These are phyloP conservation scores for Sorghum bicolor DNA, from an alignment of 176 grass and related monocot species.

Conservation along the genomic window DNA sequence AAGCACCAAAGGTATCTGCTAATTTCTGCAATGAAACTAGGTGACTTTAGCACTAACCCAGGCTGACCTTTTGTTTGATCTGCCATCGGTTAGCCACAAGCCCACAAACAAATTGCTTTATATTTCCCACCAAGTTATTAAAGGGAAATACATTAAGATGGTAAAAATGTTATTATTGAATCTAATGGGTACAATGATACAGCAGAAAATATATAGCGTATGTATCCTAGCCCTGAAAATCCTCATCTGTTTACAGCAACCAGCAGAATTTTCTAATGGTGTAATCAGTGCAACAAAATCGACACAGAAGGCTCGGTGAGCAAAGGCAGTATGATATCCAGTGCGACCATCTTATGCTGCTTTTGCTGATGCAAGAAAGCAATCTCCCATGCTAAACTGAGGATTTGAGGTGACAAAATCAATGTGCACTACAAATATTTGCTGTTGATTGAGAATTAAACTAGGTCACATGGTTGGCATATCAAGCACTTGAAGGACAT, in stretches of 20 bases:
- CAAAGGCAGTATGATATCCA: neutral
- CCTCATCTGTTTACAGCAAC: neutral
- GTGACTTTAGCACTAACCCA: neutral
- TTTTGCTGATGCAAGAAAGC: neutral
- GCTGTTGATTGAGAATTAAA: neutral
- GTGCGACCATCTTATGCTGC: neutral
- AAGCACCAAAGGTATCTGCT: neutral
- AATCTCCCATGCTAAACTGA: neutral
- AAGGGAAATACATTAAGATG: neutral
- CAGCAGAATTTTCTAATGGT: neutral
- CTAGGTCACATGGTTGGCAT: constrained; percentile 72
- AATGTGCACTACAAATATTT: neutral
- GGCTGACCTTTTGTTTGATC: neutral
- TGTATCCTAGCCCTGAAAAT: neutral
- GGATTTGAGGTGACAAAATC: neutral
- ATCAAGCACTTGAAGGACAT: constrained; percentile 75
- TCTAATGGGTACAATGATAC: neutral
- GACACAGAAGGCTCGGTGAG: neutral
- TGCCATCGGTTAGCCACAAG: neutral
- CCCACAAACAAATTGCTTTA: neutral
- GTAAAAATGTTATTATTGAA: neutral
- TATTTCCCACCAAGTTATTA: neutral
- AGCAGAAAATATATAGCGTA: neutral
- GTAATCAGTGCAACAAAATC: neutral
- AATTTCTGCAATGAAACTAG: neutral